phyloP scores from a whole-genome alignment of 257 asterid species.

The Ophiorrhiza pumila region DNA sequence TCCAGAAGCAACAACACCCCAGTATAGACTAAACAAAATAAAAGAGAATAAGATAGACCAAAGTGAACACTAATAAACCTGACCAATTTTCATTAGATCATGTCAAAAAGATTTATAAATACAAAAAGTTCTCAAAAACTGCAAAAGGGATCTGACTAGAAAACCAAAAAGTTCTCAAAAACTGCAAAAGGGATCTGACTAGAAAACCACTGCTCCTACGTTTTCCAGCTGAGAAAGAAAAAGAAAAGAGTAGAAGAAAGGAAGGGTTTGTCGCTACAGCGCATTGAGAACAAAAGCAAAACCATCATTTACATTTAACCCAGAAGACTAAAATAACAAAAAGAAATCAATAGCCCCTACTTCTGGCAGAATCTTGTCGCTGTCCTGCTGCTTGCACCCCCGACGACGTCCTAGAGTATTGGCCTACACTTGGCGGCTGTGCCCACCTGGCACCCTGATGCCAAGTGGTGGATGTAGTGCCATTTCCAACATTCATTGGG shows the following conservation, averaged over 20 bases:
- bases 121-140: background rate
- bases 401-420: constrained; percentile 10
- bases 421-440: constrained; percentile 13
- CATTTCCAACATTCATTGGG: background rate
- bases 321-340: background rate
- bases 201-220: background rate
- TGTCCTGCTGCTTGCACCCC: constrained; percentile 12
- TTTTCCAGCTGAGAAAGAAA: background rate
- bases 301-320: constrained; percentile 3
- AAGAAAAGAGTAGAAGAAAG: background rate
- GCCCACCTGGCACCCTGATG: constrained; percentile 25
- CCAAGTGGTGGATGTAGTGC: background rate
- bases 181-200: background rate
- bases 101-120: background rate
- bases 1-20: background rate
- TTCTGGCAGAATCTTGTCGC: constrained; percentile 22
- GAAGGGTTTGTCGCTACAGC: background rate
- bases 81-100: background rate
- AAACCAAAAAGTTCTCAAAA: background rate
- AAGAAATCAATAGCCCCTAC: constrained; percentile 28
- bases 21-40: background rate
- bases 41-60: background rate
- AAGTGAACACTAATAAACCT: background rate
- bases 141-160: background rate
- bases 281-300: background rate